Evolutionary conservation across 2,329 filamentous ascomycete species (phyloP).

Genomic region (Chaetothyriales sp.): DNA sequence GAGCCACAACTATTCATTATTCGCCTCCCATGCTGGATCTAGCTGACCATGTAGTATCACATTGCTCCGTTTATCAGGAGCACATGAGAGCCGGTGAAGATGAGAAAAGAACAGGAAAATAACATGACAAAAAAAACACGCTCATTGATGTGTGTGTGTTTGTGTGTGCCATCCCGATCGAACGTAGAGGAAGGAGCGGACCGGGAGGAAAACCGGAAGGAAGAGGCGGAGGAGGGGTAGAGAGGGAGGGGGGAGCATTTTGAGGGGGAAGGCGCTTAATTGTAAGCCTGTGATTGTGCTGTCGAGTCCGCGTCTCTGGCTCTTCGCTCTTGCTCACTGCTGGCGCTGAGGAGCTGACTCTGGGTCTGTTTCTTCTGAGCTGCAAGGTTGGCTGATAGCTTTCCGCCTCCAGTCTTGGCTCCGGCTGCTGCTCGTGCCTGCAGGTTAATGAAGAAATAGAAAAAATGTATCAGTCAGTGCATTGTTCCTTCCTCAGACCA

Average conservation of each 20-base stretch:
- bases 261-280: neutral
- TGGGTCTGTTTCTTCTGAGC: conserved; percentile 63
- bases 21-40: no score
- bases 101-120: no score
- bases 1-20: no score
- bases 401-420: conserved; percentile 40
- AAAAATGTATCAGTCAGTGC: neutral
- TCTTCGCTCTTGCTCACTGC: conserved; percentile 50
- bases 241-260: neutral
- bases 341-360: conserved; percentile 50
- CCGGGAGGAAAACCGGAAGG: no score
- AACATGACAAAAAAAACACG: no score
- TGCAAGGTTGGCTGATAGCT: conserved; percentile 54
- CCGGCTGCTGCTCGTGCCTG: conserved; percentile 52
- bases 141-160: no score
- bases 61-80: no score
- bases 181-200: no score
- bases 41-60: no score
- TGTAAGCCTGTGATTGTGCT: conserved; percentile 34
- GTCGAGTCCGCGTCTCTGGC: conserved; percentile 53
- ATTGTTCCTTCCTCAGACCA: neutral
- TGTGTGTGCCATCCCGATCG: no score
- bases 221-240: neutral
- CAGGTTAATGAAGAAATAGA: neutral
- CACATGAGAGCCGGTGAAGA: no score